Base-by-base conservation (phyloP, 2,329 filamentous ascomycete species). In the Monosporascus sp. region DNA sequence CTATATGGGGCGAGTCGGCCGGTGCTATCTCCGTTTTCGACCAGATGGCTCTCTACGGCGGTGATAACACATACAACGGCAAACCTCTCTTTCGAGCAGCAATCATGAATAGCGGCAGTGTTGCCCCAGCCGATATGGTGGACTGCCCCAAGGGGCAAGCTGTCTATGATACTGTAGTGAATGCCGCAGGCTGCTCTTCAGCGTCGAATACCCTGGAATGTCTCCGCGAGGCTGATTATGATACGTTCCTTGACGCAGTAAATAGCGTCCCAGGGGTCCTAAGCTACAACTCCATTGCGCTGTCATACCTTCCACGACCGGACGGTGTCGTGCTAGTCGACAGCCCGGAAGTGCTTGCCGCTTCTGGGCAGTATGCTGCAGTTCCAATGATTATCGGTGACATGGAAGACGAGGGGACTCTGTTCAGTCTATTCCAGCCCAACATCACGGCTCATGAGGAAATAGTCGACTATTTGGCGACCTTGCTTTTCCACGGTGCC, bases 371-470 rank as follows among this genome's bases (percentile, higher is more conserved):
- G 56, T 85, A 82, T 57, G 77, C 82, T 7, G 74, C 76, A 14
- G 78, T 86, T 0, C 84, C 84, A 2, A 78, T 86, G 64, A 86
- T 87, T 52, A 79, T 88, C 40, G 88, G 89, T 43, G 80, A 90
- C 64, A 87, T 91, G 68, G 88, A 92, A 72, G 89, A 93, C 64
- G 88, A 93, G 68, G 88, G 88, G 19, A 91, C 88, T 0, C 69
- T 92, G 2, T 91, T 92, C 65, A 76, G 84, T 5, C 74, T 92
- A 37, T 85, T 86, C 67, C 86, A 89, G 58, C 65, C 70, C 35
- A 89, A 91, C 65, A 72, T 92, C 49, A 88, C 81, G 9, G 86
- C 78, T 1, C 82, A 77, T 0, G 70, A 71, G 1, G 70, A 82
- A 6, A 60, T 92, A 0, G 76, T 83, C 37, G 71, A 78, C 19